Evolutionary conservation across 306 rosid species (phyloP).

Genomic region (Inga oerstediana): DNA sequence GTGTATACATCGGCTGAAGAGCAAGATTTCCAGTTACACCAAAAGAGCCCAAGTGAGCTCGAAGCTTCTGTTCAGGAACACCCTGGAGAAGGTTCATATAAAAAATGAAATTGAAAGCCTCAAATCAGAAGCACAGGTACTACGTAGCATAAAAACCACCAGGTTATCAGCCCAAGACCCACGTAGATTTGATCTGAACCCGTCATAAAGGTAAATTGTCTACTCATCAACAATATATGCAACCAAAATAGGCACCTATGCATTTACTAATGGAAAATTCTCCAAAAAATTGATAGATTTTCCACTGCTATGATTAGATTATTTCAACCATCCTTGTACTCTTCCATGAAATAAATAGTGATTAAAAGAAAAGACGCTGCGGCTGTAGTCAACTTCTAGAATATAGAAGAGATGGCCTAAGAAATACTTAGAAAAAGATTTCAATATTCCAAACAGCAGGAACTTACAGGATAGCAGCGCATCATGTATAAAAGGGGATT

Average conservation of each 20-base stretch:
- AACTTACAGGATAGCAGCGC: slow-evolving; percentile 98
- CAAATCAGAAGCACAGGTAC: slow-evolving; percentile 19
- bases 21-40: slow-evolving; percentile 99
- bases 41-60: slow-evolving; percentile 91
- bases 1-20: slow-evolving; percentile 98
- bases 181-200: neutral
- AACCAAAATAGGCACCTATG: slow-evolving; percentile 2
- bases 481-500: slow-evolving; percentile 97
- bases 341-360: slow-evolving; percentile 18
- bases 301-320: neutral
- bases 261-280: neutral
- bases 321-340: slow-evolving; percentile 24
- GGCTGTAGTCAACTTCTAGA: slow-evolving; percentile 15
- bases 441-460: slow-evolving; percentile 27
- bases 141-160: neutral
- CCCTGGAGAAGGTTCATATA: slow-evolving; percentile 62
- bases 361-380: slow-evolving; percentile 18
- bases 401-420: slow-evolving; percentile 4
- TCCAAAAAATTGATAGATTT: neutral
- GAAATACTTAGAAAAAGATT: slow-evolving; percentile 3
- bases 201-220: slow-evolving; percentile 12
- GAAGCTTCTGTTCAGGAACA: slow-evolving; percentile 98
- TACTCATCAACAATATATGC: neutral
- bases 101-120: slow-evolving; percentile 26
- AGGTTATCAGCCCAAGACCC: slow-evolving; percentile 14